Conservation (phyloP, 208 protist species). For the Leishmania tarentolae region DNA sequence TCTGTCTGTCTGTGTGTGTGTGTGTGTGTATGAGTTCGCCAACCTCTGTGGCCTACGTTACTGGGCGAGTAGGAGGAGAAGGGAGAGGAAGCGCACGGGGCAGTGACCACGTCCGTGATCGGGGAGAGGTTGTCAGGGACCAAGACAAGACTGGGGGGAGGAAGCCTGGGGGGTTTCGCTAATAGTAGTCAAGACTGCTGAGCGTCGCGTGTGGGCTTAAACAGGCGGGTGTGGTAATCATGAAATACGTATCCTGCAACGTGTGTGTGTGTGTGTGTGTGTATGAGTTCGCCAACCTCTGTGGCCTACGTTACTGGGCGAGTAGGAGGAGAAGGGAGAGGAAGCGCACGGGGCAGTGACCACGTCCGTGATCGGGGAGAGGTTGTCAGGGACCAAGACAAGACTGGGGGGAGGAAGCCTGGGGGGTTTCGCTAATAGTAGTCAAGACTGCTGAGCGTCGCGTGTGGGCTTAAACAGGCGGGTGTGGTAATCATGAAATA, state of each 20-base stretch:
- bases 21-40: not conserved
- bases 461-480: not conserved
- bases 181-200: not conserved
- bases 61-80: not conserved
- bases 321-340: not conserved
- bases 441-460: not conserved
- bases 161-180: not conserved
- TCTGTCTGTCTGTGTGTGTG: not conserved
- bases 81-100: not conserved
- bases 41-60: not conserved
- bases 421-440: too few species aligned
- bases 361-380: not conserved
- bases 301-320: not conserved
- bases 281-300: not conserved
- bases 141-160: not conserved
- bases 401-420: not conserved
- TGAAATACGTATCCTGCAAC: not conserved
- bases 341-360: not conserved
- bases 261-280: not conserved
- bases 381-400: not conserved
- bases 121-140: not conserved
- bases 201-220: not conserved
- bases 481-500: not conserved
- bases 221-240: not conserved
- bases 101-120: not conserved